phyloP scores from a whole-genome alignment of 495 filamentous ascomycete genomes.

The Podospora conica region DNA sequence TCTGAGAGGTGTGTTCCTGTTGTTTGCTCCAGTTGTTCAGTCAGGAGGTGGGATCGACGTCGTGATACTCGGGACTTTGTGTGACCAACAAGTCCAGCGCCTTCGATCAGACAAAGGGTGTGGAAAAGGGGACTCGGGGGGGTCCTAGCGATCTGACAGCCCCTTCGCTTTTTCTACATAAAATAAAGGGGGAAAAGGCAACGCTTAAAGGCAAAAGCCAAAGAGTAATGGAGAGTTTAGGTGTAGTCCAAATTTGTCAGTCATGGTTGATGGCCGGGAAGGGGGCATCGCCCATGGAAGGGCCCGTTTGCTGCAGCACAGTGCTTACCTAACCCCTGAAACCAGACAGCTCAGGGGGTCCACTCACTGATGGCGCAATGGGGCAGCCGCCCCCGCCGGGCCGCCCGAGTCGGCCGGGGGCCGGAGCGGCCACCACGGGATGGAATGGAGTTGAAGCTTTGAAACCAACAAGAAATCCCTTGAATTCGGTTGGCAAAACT shows the following conservation, averaged over 20 bases:
- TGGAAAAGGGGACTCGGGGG: neutral
- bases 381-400: neutral
- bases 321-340: neutral
- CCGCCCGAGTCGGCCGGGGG: no score
- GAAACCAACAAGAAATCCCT: neutral
- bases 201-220: neutral
- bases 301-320: neutral
- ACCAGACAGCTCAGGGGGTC: neutral
- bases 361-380: neutral
- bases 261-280: neutral
- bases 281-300: neutral
- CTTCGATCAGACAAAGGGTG: neutral
- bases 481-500: neutral
- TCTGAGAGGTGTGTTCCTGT: neutral
- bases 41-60: conserved; percentile 10
- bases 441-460: neutral
- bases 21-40: neutral
- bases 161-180: neutral
- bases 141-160: neutral
- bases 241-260: neutral
- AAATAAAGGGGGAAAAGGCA: neutral
- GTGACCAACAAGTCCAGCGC: neutral
- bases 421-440: neutral
- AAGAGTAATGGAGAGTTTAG: no score
- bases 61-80: conserved; percentile 3